These are phyloP conservation scores for Candida tallmaniae DNA, from an alignment of 805 yeast species.

Conservation along the genomic window DNA sequence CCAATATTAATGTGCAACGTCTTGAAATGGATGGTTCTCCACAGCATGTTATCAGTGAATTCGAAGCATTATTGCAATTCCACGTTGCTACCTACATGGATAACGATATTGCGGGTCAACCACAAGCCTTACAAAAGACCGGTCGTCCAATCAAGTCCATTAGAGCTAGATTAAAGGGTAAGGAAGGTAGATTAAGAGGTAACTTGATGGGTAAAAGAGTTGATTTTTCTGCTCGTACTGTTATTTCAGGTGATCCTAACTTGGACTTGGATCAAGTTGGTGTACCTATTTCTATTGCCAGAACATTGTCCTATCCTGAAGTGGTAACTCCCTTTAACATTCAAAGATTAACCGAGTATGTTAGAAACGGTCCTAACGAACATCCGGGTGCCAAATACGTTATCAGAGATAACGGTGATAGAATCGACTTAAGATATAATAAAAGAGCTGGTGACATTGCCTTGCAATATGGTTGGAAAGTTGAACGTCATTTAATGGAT, in stretches of 20 bases:
- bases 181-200: slow-evolving; percentile 98
- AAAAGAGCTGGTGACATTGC: slow-evolving; percentile 98
- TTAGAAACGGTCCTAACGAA: slow-evolving; percentile 97
- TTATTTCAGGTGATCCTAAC: slow-evolving; percentile 98
- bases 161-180: slow-evolving; percentile 99
- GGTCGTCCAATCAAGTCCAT: slow-evolving; percentile 98
- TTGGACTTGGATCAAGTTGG: slow-evolving; percentile 98
- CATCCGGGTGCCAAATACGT: slow-evolving; percentile 99
- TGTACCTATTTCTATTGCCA: slow-evolving; percentile 95
- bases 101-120: slow-evolving; percentile 99
- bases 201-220: slow-evolving; percentile 99
- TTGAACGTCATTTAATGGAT: slow-evolving; percentile 96
- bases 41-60: slow-evolving; percentile 94
- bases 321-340: slow-evolving; percentile 97
- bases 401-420: slow-evolving; percentile 97
- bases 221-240: slow-evolving; percentile 98
- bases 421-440: slow-evolving; percentile 94
- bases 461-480: slow-evolving; percentile 98
- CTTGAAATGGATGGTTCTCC: slow-evolving; percentile 99
- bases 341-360: slow-evolving; percentile 86
- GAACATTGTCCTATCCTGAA: slow-evolving; percentile 94
- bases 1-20: slow-evolving; percentile 95
- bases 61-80: slow-evolving; percentile 90
- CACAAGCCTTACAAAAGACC: slow-evolving; percentile 96
- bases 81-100: slow-evolving; percentile 99